A percentile compares a stretch with the other conserved stretches of the same genome.
These are phyloP conservation scores for Trichopus zeylanicus DNA, from an alignment of 116 monocot species.

Conservation along the genomic window DNA sequence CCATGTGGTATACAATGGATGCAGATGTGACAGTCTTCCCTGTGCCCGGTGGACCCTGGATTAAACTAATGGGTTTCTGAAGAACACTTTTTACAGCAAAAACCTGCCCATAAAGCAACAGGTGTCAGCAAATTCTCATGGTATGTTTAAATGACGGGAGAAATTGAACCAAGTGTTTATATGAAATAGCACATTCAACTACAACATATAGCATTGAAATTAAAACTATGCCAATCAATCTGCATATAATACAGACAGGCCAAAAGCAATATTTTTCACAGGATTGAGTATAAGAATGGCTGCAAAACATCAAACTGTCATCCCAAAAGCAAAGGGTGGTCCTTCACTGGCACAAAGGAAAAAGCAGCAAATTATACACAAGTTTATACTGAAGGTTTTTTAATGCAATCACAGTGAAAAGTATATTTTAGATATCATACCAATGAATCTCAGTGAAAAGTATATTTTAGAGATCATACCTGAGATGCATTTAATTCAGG, in stretches of 20 bases:
- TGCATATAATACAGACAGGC: background rate
- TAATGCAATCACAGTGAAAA: too few relatives aligned
- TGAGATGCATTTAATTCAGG: conserved; percentile 99
- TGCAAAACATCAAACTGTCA: background rate
- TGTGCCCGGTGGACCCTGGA: conserved; percentile 98
- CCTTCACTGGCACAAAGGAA: background rate
- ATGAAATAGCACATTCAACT: too few relatives aligned
- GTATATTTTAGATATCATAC: too few relatives aligned
- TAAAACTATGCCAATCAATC: background rate
- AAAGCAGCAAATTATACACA: background rate
- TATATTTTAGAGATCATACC: conserved; percentile 22
- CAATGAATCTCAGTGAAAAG: too few relatives aligned
- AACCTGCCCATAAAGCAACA: conserved; percentile 40
- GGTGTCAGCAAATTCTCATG: background rate
- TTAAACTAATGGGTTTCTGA: conserved; percentile 96
- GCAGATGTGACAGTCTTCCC: conserved; percentile 99
- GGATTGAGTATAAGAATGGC: background rate
- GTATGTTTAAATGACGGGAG: too few relatives aligned
- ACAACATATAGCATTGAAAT: background rate
- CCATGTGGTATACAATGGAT: conserved; percentile 99
- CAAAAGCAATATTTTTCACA: background rate
- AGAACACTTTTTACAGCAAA: conserved; percentile 99
- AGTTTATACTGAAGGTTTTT: too few relatives aligned
- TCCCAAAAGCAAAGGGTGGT: background rate
- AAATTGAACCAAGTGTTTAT: too few relatives aligned